A percentile compares a stretch with the other conserved stretches of the same genome.
These are phyloP conservation scores for Xylariaceae sp. DNA, from an alignment of 2,329 filamentous ascomycete species.

Conservation along the genomic window DNA sequence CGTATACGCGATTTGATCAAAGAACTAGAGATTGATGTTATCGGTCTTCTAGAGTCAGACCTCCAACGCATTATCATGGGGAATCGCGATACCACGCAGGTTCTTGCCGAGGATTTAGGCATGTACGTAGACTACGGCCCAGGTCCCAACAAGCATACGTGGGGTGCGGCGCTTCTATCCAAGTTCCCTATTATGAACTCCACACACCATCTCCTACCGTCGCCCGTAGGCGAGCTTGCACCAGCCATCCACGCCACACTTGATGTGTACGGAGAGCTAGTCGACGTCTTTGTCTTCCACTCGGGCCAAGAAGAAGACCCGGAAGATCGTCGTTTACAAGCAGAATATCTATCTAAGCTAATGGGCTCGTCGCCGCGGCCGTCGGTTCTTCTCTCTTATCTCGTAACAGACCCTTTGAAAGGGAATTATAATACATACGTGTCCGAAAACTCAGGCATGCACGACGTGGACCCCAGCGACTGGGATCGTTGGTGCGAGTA, in stretches of 20 bases:
- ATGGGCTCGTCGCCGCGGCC: constrained; percentile 86
- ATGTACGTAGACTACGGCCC: constrained; percentile 99
- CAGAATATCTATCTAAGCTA: constrained; percentile 81
- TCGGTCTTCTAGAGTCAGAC: constrained; percentile 93
- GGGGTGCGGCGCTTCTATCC: constrained; percentile 89
- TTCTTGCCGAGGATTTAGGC: constrained; percentile 91
- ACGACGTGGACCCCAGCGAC: constrained; percentile 88
- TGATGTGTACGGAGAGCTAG: constrained; percentile 84
- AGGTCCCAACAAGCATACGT: constrained; percentile 98
- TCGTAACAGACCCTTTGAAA: constrained; percentile 86
- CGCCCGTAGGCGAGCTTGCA: constrained; percentile 90
- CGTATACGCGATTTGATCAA: constrained; percentile 91
- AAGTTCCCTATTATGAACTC: constrained; percentile 98
- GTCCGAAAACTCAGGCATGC: constrained; percentile 84
- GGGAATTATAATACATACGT: constrained; percentile 99
- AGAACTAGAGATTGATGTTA: constrained; percentile 95
- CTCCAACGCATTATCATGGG: constrained; percentile 99
- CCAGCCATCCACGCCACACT: constrained; percentile 97
- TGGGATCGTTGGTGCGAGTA: constrained; percentile 99
- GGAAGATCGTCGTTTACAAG: constrained; percentile 87
- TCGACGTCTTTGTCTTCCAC: constrained; percentile 98
- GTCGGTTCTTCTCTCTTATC: constrained; percentile 84
- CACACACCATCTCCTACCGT: constrained; percentile 92
- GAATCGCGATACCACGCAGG: constrained; percentile 94
- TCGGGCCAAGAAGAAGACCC: constrained; percentile 97